phyloP scores from a whole-genome alignment of 2,329 filamentous ascomycete genomes.

The Bertia moriformis region DNA sequence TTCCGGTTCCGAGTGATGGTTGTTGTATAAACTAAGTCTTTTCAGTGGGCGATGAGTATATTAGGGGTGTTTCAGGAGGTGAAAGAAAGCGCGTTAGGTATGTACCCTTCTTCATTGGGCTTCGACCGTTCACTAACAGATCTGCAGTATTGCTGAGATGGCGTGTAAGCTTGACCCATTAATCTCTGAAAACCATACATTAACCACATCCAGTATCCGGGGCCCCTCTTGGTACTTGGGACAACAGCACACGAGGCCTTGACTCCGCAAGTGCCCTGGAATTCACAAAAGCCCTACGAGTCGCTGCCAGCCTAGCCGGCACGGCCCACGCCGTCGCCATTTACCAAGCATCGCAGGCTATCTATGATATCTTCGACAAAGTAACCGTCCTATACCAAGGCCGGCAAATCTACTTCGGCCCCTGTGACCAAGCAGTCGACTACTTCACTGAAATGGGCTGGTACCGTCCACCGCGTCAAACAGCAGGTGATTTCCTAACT shows the following conservation, averaged over 20 bases:
- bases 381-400: slow-evolving; percentile 54
- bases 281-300: slow-evolving; percentile 48
- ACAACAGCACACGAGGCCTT: slow-evolving; percentile 51
- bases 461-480: slow-evolving; percentile 34
- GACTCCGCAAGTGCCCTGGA: slow-evolving; percentile 53
- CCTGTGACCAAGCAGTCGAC: slow-evolving; percentile 39
- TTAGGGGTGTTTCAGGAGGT: slow-evolving; percentile 46
- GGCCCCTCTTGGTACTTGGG: slow-evolving; percentile 57
- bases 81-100: slow-evolving; percentile 65
- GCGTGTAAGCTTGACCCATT: background rate
- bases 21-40: background rate
- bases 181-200: background rate
- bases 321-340: slow-evolving; percentile 49
- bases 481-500: slow-evolving; percentile 44
- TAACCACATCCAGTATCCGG: slow-evolving; percentile 12
- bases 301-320: slow-evolving; percentile 51
- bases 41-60: slow-evolving; percentile 49
- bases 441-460: slow-evolving; percentile 60
- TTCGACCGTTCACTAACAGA: background rate
- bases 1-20: background rate
- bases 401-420: slow-evolving; percentile 55
- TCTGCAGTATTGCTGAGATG: slow-evolving; percentile 1
- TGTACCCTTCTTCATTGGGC: slow-evolving; percentile 47
- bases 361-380: slow-evolving; percentile 50
- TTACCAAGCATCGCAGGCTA: slow-evolving; percentile 43